Evolutionary conservation across 2,329 filamentous ascomycete genomes (phyloP), one percentile per base, ranked within the genome.

Genomic region (Lasiodiplodia theobromae): DNA sequence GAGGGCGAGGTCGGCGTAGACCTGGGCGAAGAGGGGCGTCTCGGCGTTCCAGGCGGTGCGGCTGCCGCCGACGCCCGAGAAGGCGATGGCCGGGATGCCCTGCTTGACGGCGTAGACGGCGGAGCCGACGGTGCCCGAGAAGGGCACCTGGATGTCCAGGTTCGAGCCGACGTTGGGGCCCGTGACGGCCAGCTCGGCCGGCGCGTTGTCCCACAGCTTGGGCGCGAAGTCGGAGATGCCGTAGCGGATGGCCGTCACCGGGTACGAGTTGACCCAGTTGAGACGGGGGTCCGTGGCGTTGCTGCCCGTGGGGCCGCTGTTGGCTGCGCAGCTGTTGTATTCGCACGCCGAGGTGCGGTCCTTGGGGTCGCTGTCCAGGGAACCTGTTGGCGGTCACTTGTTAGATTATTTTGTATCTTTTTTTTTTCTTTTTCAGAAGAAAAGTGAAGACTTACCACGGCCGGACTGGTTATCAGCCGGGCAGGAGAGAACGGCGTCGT

Each of bases 241-340:
- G 75, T 87, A 86, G 68, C 86, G 85, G 74, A 91, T 88, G 1
- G 87, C 82, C 0, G 89, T 92, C 2, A 88, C 87, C 0, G 90
- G 89, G 78, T 82, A 91, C 0, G 88, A 89, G 81, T 92, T 92
- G 69, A 92, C 90, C 83, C 90, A 92, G 82, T 91, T 90, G 56
- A 91, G 83, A 5, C 86, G 85, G 0, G 86, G 82, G 69, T 86
- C 82, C 0, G 85, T 85, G 11, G 81, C 77, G 73, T 92, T 90
- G 71, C 78, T 77, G 49, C 90, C 90, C 18, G 83, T 82, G 1
- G 88, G 80, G 1, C 86, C 85, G 73, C 85, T 87, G 71, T 83
- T 82, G 11, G 84, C 79, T 0, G 87, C 82, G 74, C 91, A 93
- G 74, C 86, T 89, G 75, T 86, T 74, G 78, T 86, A 91, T 70